Evolutionary conservation across 495 filamentous ascomycete genomes (phyloP).

Genomic region (Aspergillus sclerotioniger): DNA sequence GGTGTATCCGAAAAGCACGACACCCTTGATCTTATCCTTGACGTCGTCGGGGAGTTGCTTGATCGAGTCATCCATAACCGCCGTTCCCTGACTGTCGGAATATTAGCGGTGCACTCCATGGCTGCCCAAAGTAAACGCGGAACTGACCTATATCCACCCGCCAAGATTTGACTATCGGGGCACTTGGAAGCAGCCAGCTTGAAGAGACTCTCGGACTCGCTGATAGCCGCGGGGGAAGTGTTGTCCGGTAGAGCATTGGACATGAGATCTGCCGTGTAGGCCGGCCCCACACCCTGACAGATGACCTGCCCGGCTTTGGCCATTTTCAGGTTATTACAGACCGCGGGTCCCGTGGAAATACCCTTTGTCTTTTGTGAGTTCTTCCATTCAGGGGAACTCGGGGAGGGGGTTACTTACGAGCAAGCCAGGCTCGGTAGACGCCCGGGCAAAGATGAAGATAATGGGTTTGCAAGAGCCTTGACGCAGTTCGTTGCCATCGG

Average conservation of each 20-base stretch:
- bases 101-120: background rate
- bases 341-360: conserved; percentile 37
- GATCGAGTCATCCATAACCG: conserved; percentile 51
- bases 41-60: conserved; percentile 37
- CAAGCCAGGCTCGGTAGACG: conserved; percentile 36
- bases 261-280: conserved; percentile 29
- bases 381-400: background rate
- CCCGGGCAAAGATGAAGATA: conserved; percentile 54
- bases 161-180: conserved; percentile 54
- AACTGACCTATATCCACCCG: conserved; percentile 49
- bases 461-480: conserved; percentile 43
- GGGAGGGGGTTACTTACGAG: conserved; percentile 8
- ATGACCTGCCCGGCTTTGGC: conserved; percentile 32
- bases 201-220: conserved; percentile 37
- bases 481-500: conserved; percentile 43
- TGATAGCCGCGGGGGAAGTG: conserved; percentile 39
- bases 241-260: conserved; percentile 28
- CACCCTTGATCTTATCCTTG: conserved; percentile 49
- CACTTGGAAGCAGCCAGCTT: conserved; percentile 43
- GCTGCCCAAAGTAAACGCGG: conserved; percentile 12
- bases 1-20: conserved; percentile 58
- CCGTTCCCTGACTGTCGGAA: conserved; percentile 51
- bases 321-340: conserved; percentile 22
- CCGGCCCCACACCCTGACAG: conserved; percentile 37
- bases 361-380: conserved; percentile 24